Evolutionary conservation across 345 rosid genomes (phyloP), one percentile per base, ranked within the genome.

Genomic region (Anacardium occidentale): DNA sequence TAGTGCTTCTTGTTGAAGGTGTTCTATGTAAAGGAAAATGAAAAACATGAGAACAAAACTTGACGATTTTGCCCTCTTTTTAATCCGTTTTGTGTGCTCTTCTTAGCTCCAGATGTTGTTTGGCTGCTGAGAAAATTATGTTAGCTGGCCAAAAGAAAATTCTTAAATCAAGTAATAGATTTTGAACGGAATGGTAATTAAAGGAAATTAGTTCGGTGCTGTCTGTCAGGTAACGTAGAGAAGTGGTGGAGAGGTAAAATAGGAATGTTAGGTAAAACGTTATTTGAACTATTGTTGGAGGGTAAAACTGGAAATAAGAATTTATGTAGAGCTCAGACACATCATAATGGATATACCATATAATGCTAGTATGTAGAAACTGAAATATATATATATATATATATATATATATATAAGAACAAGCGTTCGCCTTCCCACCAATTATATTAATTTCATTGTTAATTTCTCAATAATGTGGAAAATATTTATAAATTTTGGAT

Each of bases 71-170:
- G 42, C 42, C 42, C 42, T 37, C 42, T 59, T 5, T 40, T n/a
- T 42, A 20, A 9, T 21, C 12, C 0, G 0, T 10, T 2, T n/a
- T 17, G 26, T 50, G 4, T 50, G 53, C 20, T 25, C 69, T 9
- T 37, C 48, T n/a, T 10, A 62, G 17, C 50, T n/a, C 14, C 0
- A 37, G 50, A 13, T 58, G 44, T 0, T 47, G 74, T 59, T 70
- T 70, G 74, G n/a, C 59, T 45, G 21, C 65, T 3, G 56, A 70
- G 74, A 70, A 70, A 58, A 70, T 26, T 18, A 24, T 26, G 15
- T 10, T 4, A 12, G 29, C 14, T 26, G 56, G 21, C 21, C 18
- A n/a, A 47, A 47, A 47, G 7, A 37, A 34, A 34, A 34, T 6
- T 34, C 40, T 6, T 37, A 37, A 5, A 37, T 37, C 5, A 37